Evolutionary conservation across 2,329 filamentous ascomycete species (phyloP), one percentile per base, ranked within the genome.

Genomic region (Penicillium rolfsii): DNA sequence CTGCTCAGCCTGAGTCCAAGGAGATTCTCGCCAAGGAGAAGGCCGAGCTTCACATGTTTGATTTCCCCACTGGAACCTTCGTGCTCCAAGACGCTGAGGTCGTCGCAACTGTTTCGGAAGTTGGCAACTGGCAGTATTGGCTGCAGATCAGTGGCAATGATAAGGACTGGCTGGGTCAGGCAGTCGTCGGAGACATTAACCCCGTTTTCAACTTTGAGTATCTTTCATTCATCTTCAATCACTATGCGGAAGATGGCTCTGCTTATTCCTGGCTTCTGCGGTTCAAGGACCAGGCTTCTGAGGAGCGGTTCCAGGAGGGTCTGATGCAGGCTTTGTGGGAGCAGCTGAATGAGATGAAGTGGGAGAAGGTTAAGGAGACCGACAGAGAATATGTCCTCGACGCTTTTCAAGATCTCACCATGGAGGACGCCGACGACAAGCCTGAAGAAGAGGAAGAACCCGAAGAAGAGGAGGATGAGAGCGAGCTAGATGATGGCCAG

Each of bases 161-260:
- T 36, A 88, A 87, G 71, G 88, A 93, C 57, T 97, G 93, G 91
- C 82, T 99, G 2, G 93, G 93, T 24, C 91, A 96, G 66, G 85
- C 89, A 2, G 87, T 99, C 33, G 83, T 93, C 33, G 89, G 91
- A 6, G 95, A 99, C 69, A 92, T 98, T 77, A 98, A 98, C 70
- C 95, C 95, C 0, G 93, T 99, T 22, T 99, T 98, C 82, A 98
- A 98, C 79, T 98, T 97, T 67, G 95, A 99, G 76, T 98, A 94
- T 71, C 83, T 97, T n/a, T 98, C 94, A 0, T 98, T 98, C 75
- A 97, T 99, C 72, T 99, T 99, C 84, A 99, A 99, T 72, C 93
- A 97, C 74, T 98, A 97, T 75, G 86, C 90, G 14, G 85, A 89
- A 38, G 91, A 97, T 76, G 92, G 93, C 1, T 91, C 90, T 1